Base-by-base conservation (phyloP, 768 basidiomycete genomes). In the Trametes sanguinea region DNA sequence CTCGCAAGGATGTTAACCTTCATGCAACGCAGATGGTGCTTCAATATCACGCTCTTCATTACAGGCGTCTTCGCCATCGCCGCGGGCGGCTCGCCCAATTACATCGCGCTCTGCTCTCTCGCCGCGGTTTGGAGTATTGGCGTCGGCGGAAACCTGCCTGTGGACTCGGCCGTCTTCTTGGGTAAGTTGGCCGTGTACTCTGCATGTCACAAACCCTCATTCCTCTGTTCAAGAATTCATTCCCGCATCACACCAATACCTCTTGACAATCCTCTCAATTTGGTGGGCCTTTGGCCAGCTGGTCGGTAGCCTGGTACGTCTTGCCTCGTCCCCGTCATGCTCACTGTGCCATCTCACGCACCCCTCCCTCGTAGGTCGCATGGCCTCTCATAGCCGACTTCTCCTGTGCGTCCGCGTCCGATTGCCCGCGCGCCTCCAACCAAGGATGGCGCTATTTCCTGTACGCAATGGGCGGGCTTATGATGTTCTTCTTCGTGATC, bases 201-300 rank as follows among this genome's bases (percentile, higher is more conserved):
- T n/a, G 1, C 17, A 22, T 22, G 22, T 22, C 22, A 22, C 22
- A 22, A 22, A 22, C 1, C 1, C 35, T 37, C 35, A 37, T 50
- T 27, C 13, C 9, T 4, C 11, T 6, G 6, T 32, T 48, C 59
- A 48, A 86, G 88, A 92, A 65, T 90, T 89, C 67, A 68, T 89
- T 0, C 90, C 90, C 0, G 81, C 82, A 2, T 83, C 83, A 2
- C 87, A 91, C 63, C 90, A 92, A 68, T 91, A 89, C 67, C 77
- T 92, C 6, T 77, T 92, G 27, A 90, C 89, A 0, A 75, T 90
- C 8, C 78, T 92, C 27, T 89, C 89, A 0, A 83, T 90, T 46
- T 92, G 87, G 86, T 92, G 90, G 90, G 85, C 87, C 6, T 76
- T 92, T 30, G 89, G 89, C 2, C 90, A 90, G 71, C 79, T 91